Evolutionary conservation across 345 rosid species (phyloP).

Genomic region (Aethionema arabicum): DNA sequence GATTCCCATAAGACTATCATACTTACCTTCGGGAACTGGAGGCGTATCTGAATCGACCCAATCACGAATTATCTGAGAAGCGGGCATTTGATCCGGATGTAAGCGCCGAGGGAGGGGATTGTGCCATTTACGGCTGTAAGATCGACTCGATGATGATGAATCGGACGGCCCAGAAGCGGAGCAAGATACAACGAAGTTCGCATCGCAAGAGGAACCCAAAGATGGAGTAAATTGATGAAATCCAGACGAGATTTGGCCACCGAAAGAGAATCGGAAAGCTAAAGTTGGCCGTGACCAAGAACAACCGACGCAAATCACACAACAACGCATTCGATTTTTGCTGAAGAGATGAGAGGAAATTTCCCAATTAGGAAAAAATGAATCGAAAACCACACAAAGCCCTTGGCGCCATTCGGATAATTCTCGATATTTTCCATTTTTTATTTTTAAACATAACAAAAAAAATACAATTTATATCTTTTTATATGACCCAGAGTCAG

Average conservation of each 20-base stretch:
- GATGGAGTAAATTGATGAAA: constrained; percentile 16
- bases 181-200: constrained; percentile 25
- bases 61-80: constrained; percentile 51
- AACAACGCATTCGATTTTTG: constrained; percentile 2
- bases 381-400: constrained; percentile 31
- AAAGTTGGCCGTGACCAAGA: constrained; percentile 38
- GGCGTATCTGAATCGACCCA: constrained; percentile 62
- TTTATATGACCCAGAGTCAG: too few relatives aligned
- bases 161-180: constrained; percentile 35
- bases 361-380: not conserved
- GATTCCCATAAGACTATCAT: not conserved
- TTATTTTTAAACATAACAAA: not conserved
- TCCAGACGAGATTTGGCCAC: not conserved
- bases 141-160: constrained; percentile 34
- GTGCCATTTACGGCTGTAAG: constrained; percentile 45
- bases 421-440: not conserved
- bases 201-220: constrained; percentile 15
- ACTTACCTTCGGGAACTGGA: constrained; percentile 47
- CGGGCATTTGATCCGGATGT: constrained; percentile 31
- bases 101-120: constrained; percentile 38
- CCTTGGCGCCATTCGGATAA: constrained; percentile 37
- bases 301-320: constrained; percentile 26
- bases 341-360: not conserved
- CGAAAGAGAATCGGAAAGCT: constrained; percentile 19
- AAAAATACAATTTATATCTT: too few relatives aligned